Conservation (phyloP, 306 rosid species). For the Castanea sativa region DNA sequence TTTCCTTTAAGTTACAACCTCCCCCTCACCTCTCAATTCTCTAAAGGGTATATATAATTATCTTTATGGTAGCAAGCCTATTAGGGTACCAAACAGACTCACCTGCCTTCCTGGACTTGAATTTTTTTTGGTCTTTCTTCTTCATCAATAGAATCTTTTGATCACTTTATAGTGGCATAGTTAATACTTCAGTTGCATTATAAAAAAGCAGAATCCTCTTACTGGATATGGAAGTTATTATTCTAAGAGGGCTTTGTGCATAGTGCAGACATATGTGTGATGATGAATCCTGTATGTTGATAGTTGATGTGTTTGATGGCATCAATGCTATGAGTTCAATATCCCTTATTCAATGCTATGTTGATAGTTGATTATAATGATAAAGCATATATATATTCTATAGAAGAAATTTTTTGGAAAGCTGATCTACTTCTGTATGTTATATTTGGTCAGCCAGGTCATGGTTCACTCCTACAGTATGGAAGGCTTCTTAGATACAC, state of each 20-base stretch:
- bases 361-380: not conserved
- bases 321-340: not conserved
- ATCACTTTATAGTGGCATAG: not conserved
- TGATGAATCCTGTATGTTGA: not conserved
- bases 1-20: not conserved
- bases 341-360: no score
- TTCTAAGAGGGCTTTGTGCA: not conserved
- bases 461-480: constrained; percentile 65
- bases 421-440: not conserved
- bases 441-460: constrained; percentile 54
- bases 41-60: constrained; percentile 7
- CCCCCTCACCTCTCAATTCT: not conserved
- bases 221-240: not conserved
- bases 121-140: not conserved
- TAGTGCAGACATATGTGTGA: not conserved
- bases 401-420: not conserved
- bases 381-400: not conserved
- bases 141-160: not conserved
- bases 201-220: not conserved
- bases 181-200: no score
- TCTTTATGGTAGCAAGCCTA: not conserved
- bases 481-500: constrained; percentile 70
- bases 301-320: not conserved
- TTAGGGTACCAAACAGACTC: not conserved
- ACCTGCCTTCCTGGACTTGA: not conserved